Base-by-base conservation (phyloP, 148 eudicot species). In the Rhododendron ferrugineum region DNA sequence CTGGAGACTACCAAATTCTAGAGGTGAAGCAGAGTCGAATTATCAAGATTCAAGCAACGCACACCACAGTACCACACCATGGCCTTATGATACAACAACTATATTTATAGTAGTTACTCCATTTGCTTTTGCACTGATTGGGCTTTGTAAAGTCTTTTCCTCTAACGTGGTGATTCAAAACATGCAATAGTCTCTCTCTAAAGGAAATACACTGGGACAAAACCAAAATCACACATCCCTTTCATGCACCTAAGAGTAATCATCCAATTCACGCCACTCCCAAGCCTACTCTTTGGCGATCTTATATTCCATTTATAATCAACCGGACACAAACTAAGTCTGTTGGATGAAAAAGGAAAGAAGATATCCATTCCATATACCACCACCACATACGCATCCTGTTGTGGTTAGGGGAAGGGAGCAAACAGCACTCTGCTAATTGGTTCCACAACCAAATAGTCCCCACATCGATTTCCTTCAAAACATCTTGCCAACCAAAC, bases 51-150 rank as follows among this genome's bases (percentile, higher is more conserved):
- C 40, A 11, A 50, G 64, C n/a, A 28, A 54, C 64, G 58, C 26
- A 34, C 72, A 34, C 49, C 72, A 36, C 49, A 54, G 20, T 28
- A 11, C n/a, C 64, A 58, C 2, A 18, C 73, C 30, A 40, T 78
- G 47, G 44, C 50, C 40, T 37, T 56, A 9, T 56, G 54, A 6
- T 50, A 14, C 54, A 28, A 28, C 47, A 28, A 20, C 3, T 18
- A 62, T 8, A 30, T 34, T 52, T 10, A 50, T 50, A 52, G 34
- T 6, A 30, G 7, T 50, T 15, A 32, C 11, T 80, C 23, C 23
- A 9, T 80, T 80, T 50, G n/a, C 64, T 58, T 79, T 80, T 80
- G 82, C 82, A 80, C 34, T 52, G 46, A 80, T 9, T 30, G 22
- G 82, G 62, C 82, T 80, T n/a, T 40, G 16, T 15, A 79, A 52